Percentiles rank a stretch among this genome's conserved stretches.
Conservation (phyloP, 129 eudicot species). For the Sambucus nigra region DNA sequence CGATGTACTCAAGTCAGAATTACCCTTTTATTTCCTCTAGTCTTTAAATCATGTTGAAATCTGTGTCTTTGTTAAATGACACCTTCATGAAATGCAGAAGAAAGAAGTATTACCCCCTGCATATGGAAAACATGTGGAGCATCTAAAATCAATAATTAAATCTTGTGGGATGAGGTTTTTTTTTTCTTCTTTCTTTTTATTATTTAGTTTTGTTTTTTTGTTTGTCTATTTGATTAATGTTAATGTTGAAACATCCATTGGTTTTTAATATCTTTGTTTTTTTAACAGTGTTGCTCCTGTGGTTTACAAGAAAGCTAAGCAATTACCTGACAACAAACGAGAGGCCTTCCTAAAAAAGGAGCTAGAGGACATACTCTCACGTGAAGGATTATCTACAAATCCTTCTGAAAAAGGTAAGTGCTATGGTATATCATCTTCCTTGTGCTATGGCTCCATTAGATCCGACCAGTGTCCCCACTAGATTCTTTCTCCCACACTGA, state of each 20-base stretch:
- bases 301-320: constrained; percentile 78
- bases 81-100: constrained; percentile 34
- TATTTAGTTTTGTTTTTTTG: not conserved
- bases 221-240: not conserved
- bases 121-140: constrained; percentile 85
- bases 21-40: not conserved
- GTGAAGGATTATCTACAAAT: constrained; percentile 68
- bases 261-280: constrained; percentile 11
- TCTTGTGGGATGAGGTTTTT: constrained; percentile 85
- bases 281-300: constrained; percentile 58
- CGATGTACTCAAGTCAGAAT: too few species aligned
- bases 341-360: constrained; percentile 67
- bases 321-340: constrained; percentile 66
- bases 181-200: not conserved
- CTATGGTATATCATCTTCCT: not conserved
- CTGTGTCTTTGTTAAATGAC: not conserved
- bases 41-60: not conserved
- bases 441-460: too few species aligned
- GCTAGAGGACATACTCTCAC: constrained; percentile 57
- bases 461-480: too few species aligned
- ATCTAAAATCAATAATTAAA: constrained; percentile 71
- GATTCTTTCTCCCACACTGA: too few species aligned
- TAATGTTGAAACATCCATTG: constrained; percentile 3
- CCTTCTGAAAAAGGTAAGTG: constrained; percentile 80
- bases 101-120: constrained; percentile 50